Evolutionary conservation across 345 rosid genomes (phyloP).

Genomic region (Arabis alpina): DNA sequence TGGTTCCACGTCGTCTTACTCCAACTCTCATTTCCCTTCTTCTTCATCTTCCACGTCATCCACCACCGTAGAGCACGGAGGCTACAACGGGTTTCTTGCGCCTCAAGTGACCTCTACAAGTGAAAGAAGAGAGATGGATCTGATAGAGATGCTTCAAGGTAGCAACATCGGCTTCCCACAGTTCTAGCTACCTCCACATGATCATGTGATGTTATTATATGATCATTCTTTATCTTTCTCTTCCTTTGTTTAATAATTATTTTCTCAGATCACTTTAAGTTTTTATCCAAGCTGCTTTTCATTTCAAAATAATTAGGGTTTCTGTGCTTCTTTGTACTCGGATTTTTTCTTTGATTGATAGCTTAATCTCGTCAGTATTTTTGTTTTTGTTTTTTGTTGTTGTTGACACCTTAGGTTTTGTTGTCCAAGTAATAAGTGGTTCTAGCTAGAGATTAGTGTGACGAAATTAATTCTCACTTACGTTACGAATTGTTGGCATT

Average conservation of each 20-base stretch:
- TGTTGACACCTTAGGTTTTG: slow-evolving; percentile 16
- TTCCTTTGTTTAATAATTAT: slow-evolving; percentile 23
- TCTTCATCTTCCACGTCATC: slow-evolving; percentile 35
- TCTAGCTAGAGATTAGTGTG: slow-evolving; percentile 7
- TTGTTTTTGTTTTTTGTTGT: not conserved
- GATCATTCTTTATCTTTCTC: slow-evolving; percentile 23
- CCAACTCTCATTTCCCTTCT: slow-evolving; percentile 21
- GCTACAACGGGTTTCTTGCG: slow-evolving; percentile 26
- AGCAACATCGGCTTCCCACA: slow-evolving; percentile 38
- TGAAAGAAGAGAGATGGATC: slow-evolving; percentile 76
- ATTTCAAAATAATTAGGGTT: slow-evolving; percentile 25
- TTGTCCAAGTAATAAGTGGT: slow-evolving; percentile 11
- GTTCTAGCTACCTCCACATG: slow-evolving; percentile 30
- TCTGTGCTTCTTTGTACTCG: slow-evolving; percentile 14
- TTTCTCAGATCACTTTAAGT: slow-evolving; percentile 2
- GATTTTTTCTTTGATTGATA: not conserved
- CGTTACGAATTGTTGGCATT: slow-evolving; percentile 22
- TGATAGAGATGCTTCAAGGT: slow-evolving; percentile 85
- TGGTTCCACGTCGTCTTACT: slow-evolving; percentile 46
- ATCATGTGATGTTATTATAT: slow-evolving; percentile 28
- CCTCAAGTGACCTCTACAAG: slow-evolving; percentile 40
- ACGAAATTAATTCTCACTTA: slow-evolving; percentile 24
- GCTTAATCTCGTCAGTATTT: too few species aligned
- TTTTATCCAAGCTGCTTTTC: slow-evolving; percentile 7
- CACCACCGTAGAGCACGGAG: slow-evolving; percentile 24